Base-by-base conservation (phyloP, 179 eudicot species). In the Spinacia oleracea region DNA sequence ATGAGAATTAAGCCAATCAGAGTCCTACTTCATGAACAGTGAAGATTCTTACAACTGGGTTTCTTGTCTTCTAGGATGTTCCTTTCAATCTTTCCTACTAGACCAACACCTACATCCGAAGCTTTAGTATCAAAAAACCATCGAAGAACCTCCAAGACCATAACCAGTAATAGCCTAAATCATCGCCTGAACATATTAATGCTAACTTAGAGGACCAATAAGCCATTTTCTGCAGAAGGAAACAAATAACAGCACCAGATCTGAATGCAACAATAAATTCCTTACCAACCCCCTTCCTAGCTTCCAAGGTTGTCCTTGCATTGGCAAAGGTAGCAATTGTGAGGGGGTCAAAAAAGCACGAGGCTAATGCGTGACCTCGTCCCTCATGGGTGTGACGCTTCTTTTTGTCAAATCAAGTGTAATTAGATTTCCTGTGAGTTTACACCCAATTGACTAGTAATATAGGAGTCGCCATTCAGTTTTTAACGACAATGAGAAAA, bases 41-140 rank as follows among this genome's bases (percentile, higher is more conserved):
- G 20, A 48, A 69, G 11, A 74, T 21, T 34, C 88, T 68, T 86
- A 94, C 98, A 77, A 96, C 98, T 58, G 97, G 98, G 72, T 94
- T 94, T 84, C 98, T 89, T 46, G 98, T 94, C 98, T 85, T 94
- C 98, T 18, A 96, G 98, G 32, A 94, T 92, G 91, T 92, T 94
- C 88, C 93, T 90, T 82, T 94, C 98, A 78, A 92, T 91, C 88
- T 94, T 94, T 70, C 98, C 98, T 18, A 94, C 97, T 59, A 94
- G 92, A 87, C 92, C 98, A 80, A 96, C 98, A 73, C 98, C 98
- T 40, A 94, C 98, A 89, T 94, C 98, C 80, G 98, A 97, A 86
- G 98, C 98, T 72, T 94, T 94, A 4, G 98, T 94, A 81, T 94
- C 98, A 53, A 92, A 94, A 48, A 94, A 97, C 97, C 97, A 94